These are phyloP conservation scores for Fulvia fulva DNA, from an alignment of 2,329 filamentous ascomycete species.

Conservation along the genomic window DNA sequence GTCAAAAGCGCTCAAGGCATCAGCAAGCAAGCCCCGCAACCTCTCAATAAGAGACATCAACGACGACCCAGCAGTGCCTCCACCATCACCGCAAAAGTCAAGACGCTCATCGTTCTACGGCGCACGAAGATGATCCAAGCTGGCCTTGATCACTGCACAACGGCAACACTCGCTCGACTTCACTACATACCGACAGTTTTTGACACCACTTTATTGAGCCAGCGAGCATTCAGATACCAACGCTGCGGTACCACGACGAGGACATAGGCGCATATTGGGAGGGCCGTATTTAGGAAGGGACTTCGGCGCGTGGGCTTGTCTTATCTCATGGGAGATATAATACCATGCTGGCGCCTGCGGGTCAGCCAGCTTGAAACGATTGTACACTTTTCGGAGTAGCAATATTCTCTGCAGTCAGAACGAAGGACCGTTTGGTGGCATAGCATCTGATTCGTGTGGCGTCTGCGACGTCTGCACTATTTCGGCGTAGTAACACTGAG, in stretches of 20 bases:
- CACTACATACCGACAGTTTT: neutral
- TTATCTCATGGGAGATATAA: neutral
- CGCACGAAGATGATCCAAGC: slow-evolving; percentile 20
- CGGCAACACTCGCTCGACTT: neutral
- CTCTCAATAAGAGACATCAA: slow-evolving; percentile 28
- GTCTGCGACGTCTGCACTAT: neutral
- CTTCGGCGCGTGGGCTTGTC: neutral
- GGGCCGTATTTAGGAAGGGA: neutral
- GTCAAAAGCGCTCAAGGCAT: slow-evolving; percentile 32
- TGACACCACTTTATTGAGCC: neutral
- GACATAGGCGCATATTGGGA: neutral
- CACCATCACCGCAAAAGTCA: slow-evolving; percentile 30
- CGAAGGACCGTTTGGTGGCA: neutral
- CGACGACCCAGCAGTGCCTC: slow-evolving; percentile 29
- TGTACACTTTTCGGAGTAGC: neutral
- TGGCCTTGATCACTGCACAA: slow-evolving; percentile 13
- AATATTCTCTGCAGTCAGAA: neutral
- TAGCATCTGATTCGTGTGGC: neutral
- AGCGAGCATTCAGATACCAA: neutral
- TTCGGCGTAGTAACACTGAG: neutral
- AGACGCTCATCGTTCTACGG: slow-evolving; percentile 28
- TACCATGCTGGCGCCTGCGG: neutral
- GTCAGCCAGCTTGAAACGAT: neutral
- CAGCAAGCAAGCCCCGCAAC: slow-evolving; percentile 30
- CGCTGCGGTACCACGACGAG: neutral